These are phyloP conservation scores for Neoboletus magnificus DNA, from an alignment of 768 basidiomycete species.

Conservation along the genomic window DNA sequence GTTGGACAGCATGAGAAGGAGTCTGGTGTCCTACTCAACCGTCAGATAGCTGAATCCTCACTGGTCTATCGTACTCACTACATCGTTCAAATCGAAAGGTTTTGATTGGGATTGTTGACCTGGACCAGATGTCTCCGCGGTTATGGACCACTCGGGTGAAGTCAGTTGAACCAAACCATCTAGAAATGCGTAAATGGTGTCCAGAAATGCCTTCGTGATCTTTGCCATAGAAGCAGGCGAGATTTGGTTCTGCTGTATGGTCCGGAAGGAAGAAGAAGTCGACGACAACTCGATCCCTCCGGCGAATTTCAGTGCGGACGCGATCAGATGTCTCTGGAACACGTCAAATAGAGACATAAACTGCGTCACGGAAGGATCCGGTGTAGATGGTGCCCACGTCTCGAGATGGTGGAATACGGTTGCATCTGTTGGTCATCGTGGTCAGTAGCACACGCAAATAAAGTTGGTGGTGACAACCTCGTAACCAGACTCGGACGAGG, in stretches of 20 bases:
- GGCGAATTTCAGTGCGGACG: slow-evolving; percentile 74
- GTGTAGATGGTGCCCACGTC: slow-evolving; percentile 69
- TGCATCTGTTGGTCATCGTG: slow-evolving; percentile 56
- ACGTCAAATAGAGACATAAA: slow-evolving; percentile 75
- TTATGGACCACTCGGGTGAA: slow-evolving; percentile 56
- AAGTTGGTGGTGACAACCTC: slow-evolving; percentile 50
- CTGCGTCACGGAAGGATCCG: slow-evolving; percentile 62
- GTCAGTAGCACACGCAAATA: slow-evolving; percentile 1
- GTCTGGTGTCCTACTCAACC: slow-evolving; percentile 68
- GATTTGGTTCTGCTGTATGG: slow-evolving; percentile 58
- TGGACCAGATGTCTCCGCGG: slow-evolving; percentile 5
- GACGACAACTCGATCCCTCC: slow-evolving; percentile 63
- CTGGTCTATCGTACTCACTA: slow-evolving; percentile 40
- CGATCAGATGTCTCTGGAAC: slow-evolving; percentile 78
- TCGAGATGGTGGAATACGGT: slow-evolving; percentile 81
- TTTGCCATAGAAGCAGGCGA: slow-evolving; percentile 63
- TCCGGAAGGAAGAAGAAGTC: slow-evolving; percentile 46
- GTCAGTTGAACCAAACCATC: slow-evolving; percentile 84
- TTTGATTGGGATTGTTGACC: slow-evolving; percentile 23
- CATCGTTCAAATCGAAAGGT: slow-evolving; percentile 55
- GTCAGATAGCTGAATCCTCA: background rate
- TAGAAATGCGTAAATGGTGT: slow-evolving; percentile 78
- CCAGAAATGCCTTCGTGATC: slow-evolving; percentile 82
- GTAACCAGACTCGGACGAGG: slow-evolving; percentile 73
- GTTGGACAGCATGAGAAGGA: slow-evolving; percentile 88